Percentiles rank a stretch among this genome's conserved stretches.
These are phyloP conservation scores for Citrus glauca DNA, from an alignment of 345 rosid genomes.

Conservation along the genomic window DNA sequence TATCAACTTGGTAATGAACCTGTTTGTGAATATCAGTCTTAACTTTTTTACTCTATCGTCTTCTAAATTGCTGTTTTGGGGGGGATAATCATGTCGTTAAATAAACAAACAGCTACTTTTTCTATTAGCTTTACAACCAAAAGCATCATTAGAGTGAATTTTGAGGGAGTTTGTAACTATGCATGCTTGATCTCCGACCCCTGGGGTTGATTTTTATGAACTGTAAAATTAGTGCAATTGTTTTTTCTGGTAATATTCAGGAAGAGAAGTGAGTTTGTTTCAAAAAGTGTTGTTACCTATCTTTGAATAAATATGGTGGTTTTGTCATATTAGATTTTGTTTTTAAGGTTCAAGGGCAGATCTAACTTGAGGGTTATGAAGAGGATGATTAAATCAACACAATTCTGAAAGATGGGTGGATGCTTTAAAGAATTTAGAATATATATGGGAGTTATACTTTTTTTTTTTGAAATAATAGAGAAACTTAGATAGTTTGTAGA, in stretches of 20 bases:
- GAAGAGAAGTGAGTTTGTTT: neutral
- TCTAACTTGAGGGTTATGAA: neutral
- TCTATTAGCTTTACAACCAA: neutral
- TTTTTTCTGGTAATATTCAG: neutral
- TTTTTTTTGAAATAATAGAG: neutral
- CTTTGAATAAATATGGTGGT: neutral
- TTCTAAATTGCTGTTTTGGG: neutral
- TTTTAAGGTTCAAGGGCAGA: neutral
- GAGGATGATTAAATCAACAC: neutral
- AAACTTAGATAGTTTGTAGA: neutral
- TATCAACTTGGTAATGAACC: constrained; percentile 13
- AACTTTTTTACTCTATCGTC: neutral
- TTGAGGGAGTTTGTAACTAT: neutral
- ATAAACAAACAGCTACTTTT: too few species aligned
- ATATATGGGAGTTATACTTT: neutral
- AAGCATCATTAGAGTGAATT: neutral
- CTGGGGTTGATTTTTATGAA: neutral
- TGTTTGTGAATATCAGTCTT: neutral
- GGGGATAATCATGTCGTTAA: neutral
- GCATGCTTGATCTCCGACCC: neutral
- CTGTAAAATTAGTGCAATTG: neutral
- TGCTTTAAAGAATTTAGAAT: neutral
- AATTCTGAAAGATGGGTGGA: neutral
- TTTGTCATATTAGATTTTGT: neutral
- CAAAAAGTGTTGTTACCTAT: too few species aligned